A percentile compares a stretch with the other conserved stretches of the same genome.
phyloP scores from a whole-genome alignment of 352 stramenopile genomes.

The Globisporangium carolinianum region DNA sequence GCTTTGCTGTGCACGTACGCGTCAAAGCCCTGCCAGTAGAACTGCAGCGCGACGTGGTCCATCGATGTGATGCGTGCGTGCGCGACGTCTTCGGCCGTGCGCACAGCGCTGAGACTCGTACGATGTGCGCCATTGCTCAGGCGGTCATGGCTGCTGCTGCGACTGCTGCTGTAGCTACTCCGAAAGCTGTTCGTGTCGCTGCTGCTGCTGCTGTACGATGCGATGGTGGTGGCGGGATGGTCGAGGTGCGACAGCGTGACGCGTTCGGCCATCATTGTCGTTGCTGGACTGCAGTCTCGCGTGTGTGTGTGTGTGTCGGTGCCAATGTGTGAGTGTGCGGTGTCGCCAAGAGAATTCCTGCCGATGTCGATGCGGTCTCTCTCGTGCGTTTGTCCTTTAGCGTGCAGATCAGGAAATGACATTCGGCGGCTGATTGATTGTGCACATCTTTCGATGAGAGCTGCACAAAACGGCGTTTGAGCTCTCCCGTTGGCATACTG shows the following conservation, averaged over 20 bases:
- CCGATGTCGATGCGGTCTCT: not conserved
- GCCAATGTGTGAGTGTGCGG: not conserved
- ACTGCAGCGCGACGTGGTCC: constrained; percentile 48
- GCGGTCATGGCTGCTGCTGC: not conserved
- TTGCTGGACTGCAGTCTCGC: not conserved
- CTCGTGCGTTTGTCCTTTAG: too few species aligned
- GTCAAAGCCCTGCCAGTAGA: constrained; percentile 67
- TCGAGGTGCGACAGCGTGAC: not conserved
- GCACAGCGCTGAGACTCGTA: constrained; percentile 8
- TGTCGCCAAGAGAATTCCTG: not conserved
- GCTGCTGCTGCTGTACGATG: not conserved
- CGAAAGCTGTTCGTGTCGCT: not conserved
- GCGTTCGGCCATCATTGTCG: not conserved
- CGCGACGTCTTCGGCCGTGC: constrained; percentile 12
- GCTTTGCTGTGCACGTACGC: constrained; percentile 42
- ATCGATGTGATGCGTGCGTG: constrained; percentile 27
- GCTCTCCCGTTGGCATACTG: not conserved
- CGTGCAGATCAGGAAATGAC: not conserved
- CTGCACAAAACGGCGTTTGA: too few species aligned
- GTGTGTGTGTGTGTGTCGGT: not conserved
- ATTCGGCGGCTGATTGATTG: not conserved
- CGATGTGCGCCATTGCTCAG: not conserved
- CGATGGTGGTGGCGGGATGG: not conserved
- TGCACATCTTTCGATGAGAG: too few species aligned
- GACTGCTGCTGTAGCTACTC: not conserved